phyloP scores from a whole-genome alignment of 2,329 filamentous ascomycete genomes.

The Arthrobotrys sinensis region DNA sequence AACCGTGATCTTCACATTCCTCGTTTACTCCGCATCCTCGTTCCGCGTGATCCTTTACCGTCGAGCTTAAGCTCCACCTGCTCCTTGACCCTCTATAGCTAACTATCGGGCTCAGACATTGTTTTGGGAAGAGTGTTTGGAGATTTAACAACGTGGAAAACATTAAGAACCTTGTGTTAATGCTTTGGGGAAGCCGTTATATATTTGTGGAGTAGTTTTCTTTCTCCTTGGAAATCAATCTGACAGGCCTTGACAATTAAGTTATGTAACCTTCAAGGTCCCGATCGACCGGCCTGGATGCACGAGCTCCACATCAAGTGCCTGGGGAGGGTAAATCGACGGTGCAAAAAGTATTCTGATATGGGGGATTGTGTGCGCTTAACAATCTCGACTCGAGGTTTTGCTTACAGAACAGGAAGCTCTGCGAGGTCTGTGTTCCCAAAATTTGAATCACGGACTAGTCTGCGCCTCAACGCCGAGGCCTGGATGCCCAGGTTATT shows the following conservation, averaged over 20 bases:
- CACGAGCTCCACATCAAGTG: conserved; percentile 8
- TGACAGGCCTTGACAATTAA: not conserved
- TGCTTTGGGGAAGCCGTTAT: conserved; percentile 32
- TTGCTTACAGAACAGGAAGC: conserved; percentile 48
- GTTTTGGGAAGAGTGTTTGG: conserved; percentile 27
- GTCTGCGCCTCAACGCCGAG: conserved; percentile 34
- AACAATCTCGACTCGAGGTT: not conserved
- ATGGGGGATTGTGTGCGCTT: not conserved
- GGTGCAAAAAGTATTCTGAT: not conserved
- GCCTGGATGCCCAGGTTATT: conserved; percentile 31
- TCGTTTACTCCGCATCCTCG: conserved; percentile 42
- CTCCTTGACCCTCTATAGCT: conserved; percentile 30
- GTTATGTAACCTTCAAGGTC: conserved; percentile 4
- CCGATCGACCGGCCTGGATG: conserved; percentile 15
- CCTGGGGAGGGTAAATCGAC: conserved; percentile 3
- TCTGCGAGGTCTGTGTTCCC: conserved; percentile 44
- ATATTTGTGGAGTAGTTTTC: conserved; percentile 9
- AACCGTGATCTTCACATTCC: conserved; percentile 33
- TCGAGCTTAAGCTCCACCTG: conserved; percentile 46
- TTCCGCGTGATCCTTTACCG: conserved; percentile 57
- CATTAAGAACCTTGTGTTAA: conserved; percentile 20
- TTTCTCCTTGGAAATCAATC: conserved; percentile 4
- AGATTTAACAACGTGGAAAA: conserved; percentile 16
- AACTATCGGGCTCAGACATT: conserved; percentile 4
- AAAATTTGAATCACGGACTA: conserved; percentile 7